Percentiles rank a stretch among this genome's conserved stretches.
Evolutionary conservation across 768 basidiomycete species (phyloP).

Genomic region (Cystofilobasidium capitatum): DNA sequence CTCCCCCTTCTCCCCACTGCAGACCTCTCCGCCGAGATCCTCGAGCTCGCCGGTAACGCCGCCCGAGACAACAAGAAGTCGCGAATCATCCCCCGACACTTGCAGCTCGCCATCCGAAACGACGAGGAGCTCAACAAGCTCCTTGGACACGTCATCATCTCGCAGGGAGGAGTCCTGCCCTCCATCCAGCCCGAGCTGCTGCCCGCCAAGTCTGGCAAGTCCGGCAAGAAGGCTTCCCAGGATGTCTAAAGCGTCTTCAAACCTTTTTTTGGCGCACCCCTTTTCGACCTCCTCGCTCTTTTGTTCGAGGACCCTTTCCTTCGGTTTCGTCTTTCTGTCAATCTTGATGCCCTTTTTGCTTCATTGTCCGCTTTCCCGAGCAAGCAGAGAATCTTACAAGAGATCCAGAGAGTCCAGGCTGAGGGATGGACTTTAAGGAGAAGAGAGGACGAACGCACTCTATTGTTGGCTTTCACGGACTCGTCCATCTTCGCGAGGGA

Average conservation of each 20-base stretch:
- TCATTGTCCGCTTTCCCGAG: too few species aligned
- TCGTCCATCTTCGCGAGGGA: too few species aligned
- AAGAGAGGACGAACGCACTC: too few species aligned
- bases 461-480: too few species aligned
- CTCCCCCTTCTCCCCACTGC: slow-evolving; percentile 45
- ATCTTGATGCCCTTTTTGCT: too few species aligned
- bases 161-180: slow-evolving; percentile 74
- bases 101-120: slow-evolving; percentile 43
- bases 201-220: slow-evolving; percentile 47
- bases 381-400: too few species aligned
- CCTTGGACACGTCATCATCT: slow-evolving; percentile 76
- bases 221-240: slow-evolving; percentile 29
- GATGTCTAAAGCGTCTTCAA: slow-evolving; percentile 1
- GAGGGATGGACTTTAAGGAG: too few species aligned
- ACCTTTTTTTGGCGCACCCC: too few species aligned
- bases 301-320: too few species aligned
- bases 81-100: slow-evolving; percentile 92
- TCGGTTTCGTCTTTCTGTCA: too few species aligned
- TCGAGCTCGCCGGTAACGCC: slow-evolving; percentile 93
- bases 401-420: too few species aligned
- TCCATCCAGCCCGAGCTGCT: slow-evolving; percentile 59
- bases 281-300: too few species aligned
- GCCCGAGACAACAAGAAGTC: slow-evolving; percentile 94
- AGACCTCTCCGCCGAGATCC: slow-evolving; percentile 87
- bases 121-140: slow-evolving; percentile 65